A percentile compares a stretch with the other conserved stretches of the same genome.
Conservation (phyloP, 106 monocot species). For the Chionographis japonica region DNA sequence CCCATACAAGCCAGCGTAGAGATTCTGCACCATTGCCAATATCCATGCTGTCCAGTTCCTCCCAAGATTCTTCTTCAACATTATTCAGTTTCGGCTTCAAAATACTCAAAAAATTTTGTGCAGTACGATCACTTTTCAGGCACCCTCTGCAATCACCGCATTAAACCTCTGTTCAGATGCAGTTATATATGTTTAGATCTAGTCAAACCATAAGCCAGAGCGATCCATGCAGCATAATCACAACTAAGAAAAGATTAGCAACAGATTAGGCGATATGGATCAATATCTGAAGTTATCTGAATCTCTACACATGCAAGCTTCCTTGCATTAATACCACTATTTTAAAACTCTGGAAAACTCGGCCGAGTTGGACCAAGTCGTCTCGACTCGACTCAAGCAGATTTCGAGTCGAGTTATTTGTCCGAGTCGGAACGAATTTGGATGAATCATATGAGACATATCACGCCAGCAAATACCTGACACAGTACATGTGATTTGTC, state of each 20-base stretch:
- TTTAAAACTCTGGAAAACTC: too few species aligned
- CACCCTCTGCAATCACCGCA: constrained; percentile 86
- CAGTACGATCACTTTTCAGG: constrained; percentile 74
- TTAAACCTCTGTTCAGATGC: constrained; percentile 52
- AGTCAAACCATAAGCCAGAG: constrained; percentile 22
- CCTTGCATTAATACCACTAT: too few species aligned
- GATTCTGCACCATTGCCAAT: constrained; percentile 68
- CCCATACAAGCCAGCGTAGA: constrained; percentile 93
- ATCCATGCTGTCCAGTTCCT: constrained; percentile 64
- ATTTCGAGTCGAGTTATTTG: too few species aligned
- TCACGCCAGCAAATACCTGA: too few species aligned
- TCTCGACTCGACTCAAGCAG: too few species aligned
- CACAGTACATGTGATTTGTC: too few species aligned
- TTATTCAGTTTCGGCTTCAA: constrained; percentile 72
- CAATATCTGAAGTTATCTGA: background rate
- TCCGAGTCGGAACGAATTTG: too few species aligned
- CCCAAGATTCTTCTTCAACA: constrained; percentile 94
- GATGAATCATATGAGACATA: too few species aligned
- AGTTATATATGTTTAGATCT: constrained; percentile 40
- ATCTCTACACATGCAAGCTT: too few species aligned
- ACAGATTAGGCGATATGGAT: background rate
- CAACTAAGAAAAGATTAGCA: background rate
- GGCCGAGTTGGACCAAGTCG: too few species aligned
- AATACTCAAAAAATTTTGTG: constrained; percentile 58
- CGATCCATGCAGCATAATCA: background rate